Conservation (phyloP, 352 stramenopile species). For the Phytophthora melonis region DNA sequence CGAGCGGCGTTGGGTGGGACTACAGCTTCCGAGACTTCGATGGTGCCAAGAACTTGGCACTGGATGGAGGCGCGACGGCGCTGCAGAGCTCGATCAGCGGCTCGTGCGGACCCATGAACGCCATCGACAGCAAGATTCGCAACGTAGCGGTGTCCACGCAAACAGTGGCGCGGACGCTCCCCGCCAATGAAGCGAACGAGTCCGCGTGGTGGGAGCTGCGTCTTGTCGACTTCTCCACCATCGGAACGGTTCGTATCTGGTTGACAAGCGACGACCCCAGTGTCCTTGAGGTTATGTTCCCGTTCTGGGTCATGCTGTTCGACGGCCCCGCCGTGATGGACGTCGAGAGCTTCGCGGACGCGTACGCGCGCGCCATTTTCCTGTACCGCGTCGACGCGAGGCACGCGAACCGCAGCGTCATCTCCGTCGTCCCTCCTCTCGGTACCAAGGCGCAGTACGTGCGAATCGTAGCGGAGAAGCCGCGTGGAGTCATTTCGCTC, state of each 20-base stretch:
- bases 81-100: constrained; percentile 78
- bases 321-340: constrained; percentile 62
- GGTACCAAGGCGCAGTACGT: constrained; percentile 66
- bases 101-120: constrained; percentile 56
- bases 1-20: constrained; percentile 74
- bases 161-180: constrained; percentile 58
- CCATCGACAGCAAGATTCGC: constrained; percentile 70
- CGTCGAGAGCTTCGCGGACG: constrained; percentile 67
- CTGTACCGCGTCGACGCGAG: constrained; percentile 43
- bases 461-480: constrained; percentile 60
- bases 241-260: constrained; percentile 76
- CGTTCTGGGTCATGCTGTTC: constrained; percentile 85
- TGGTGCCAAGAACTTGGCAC: constrained; percentile 57
- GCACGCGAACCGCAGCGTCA: constrained; percentile 37
- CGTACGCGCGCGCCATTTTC: constrained; percentile 59
- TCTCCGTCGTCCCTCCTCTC: constrained; percentile 57
- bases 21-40: constrained; percentile 74
- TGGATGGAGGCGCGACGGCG: constrained; percentile 56
- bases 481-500: constrained; percentile 58
- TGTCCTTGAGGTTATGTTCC: constrained; percentile 64
- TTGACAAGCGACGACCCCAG: constrained; percentile 40
- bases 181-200: constrained; percentile 30
- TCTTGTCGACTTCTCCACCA: constrained; percentile 45
- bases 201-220: constrained; percentile 80
- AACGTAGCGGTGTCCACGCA: constrained; percentile 51